These are phyloP conservation scores for Kitagawia praeruptora DNA, from an alignment of 129 eudicot species.

Conservation along the genomic window DNA sequence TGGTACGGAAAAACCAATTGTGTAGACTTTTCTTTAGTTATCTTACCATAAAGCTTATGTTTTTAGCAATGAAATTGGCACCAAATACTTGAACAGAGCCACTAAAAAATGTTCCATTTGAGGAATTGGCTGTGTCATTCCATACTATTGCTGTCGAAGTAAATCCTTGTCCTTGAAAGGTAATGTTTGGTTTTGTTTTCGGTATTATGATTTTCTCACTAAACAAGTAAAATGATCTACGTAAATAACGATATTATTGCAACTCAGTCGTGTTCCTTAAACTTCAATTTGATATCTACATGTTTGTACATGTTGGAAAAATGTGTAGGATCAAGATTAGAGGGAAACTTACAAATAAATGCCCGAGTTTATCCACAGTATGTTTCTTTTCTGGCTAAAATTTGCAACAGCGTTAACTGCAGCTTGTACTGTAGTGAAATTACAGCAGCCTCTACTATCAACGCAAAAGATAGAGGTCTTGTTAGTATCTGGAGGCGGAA, in stretches of 20 bases:
- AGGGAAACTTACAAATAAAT: constrained; percentile 55
- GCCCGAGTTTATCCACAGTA: constrained; percentile 79
- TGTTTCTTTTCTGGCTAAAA: constrained; percentile 46
- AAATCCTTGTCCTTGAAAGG: constrained; percentile 97
- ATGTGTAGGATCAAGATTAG: not conserved
- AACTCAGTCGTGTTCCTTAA: not conserved
- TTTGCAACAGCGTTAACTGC: constrained; percentile 56
- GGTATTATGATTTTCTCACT: constrained; percentile 79
- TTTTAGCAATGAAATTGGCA: constrained; percentile 79
- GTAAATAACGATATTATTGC: not conserved
- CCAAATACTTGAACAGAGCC: constrained; percentile 85
- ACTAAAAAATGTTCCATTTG: constrained; percentile 76
- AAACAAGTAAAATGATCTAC: not conserved
- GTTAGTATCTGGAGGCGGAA: constrained; percentile 69
- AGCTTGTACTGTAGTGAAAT: constrained; percentile 73
- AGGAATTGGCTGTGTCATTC: constrained; percentile 87
- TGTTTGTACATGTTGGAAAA: not conserved
- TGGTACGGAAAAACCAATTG: not conserved
- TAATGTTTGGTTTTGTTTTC: constrained; percentile 67
- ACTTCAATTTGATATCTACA: not conserved
- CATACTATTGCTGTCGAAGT: constrained; percentile 74
- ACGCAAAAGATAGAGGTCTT: constrained; percentile 63
- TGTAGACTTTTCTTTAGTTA: not conserved
- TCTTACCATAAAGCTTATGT: constrained; percentile 91
- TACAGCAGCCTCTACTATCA: constrained; percentile 83